Evolutionary conservation across 345 rosid species (phyloP), one percentile per base, ranked within the genome.

Genomic region (Citrus trifoliata): DNA sequence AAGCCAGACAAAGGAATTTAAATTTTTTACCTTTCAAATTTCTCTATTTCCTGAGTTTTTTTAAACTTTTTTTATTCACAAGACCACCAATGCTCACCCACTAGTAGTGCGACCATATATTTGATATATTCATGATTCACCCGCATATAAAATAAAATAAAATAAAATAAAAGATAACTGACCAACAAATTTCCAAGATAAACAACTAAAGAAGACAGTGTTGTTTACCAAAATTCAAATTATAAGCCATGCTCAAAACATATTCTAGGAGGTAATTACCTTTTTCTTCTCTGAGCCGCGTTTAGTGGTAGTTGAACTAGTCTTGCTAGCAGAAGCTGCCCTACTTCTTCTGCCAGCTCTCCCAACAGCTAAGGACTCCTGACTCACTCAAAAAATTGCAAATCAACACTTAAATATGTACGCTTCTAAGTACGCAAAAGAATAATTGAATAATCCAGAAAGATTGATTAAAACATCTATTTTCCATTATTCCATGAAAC

Each of bases 251-350:
- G 38, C 8, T 70, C 35, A 71, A 53, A 6, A 53, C 32, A 74
- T 74, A n/a, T 64, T n/a, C 22, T 30, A 48, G 32, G 14, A 25
- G 25, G 55, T 16, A 70, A 64, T 53, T 53, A 91, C 92, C 95
- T 88, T 91, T 80, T 89, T 88, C 90, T 90, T 91, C 72, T 85
- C 88, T 63, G 91, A 84, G 72, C 82, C 76, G 38, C 79, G 84
- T 79, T 88, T 91, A 3, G 87, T 21, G 38, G 88, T 55, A 80
- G 78, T 77, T 66, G 88, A 78, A 76, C 89, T 80, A 76, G 86
- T 75, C 86, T 83, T 85, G 80, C 82, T 48, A 6, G 79, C 53
- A 75, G 92, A 79, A 6, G 80, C 81, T 62, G 83, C 82, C 74
- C 86, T 81, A 67, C 81, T 79, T 88, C 90, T 89, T 83, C 86